Base-by-base conservation (phyloP, 305 asterid genomes). In the Lippia alba region DNA sequence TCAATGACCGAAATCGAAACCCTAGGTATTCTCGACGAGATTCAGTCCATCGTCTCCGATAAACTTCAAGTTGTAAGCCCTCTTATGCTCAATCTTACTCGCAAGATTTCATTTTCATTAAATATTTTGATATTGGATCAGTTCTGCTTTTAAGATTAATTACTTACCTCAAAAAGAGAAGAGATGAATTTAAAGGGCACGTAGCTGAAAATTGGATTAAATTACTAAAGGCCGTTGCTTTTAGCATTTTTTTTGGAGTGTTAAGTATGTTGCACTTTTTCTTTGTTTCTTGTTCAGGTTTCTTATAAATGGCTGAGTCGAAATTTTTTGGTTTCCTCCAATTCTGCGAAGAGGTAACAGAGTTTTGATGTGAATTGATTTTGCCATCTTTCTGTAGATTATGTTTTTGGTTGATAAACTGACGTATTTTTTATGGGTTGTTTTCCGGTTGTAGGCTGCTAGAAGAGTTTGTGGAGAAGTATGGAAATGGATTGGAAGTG, bases 271-370 rank as follows among this genome's bases (percentile, higher is more conserved):
- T 15, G 10, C 53, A 6, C 33, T 46, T 68, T 69, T 14, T 67
- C 8, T 69, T 14, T 61, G 8, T 15, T 68, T 64, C 46, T 73
- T 55, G 24, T 44, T 75, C 78, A 94, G 99, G 96, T 94, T 76
- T 94, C 99, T 14, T 94, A 94, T 86, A 94, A 94, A 81, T 94
- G 99, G 99, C 84, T 94, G 33, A 94, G 97, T 84, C 90, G 97
- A 51, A 90, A 90, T 64, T 91, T 86, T 78, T 79, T 77, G 85
- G 88, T 94, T 56, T 87, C 97, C 50, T 94, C 99, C 36, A 81
- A 91, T 79, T 86, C 82, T 71, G 97, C 97, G 5, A 94, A 94
- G 87, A 87, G 95, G 99, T 94, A 65, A 46, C 36, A 44, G 5
- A 63, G 61, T 41, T 48, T 56, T 19, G 10, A 12, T 20, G 20